These are phyloP conservation scores for Hypocreales sp. DNA, from an alignment of 2,329 filamentous ascomycete genomes.

Conservation along the genomic window DNA sequence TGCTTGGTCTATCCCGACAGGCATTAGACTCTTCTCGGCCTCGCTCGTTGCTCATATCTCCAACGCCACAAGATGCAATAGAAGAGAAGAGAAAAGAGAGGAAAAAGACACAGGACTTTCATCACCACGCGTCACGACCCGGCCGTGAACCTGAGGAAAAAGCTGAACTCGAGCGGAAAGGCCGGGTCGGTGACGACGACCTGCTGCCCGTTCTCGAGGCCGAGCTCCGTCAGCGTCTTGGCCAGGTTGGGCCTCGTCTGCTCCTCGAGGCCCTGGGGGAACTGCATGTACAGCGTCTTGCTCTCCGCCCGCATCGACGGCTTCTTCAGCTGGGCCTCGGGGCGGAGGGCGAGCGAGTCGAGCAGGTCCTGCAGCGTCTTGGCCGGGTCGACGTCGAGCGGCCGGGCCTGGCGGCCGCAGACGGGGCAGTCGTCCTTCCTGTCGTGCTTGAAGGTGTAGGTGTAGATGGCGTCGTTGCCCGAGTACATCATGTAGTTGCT, in stretches of 20 bases:
- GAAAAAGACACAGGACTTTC: no score
- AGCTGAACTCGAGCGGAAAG: conserved; percentile 56
- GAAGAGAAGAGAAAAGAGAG: no score
- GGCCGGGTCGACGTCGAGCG: conserved; percentile 54
- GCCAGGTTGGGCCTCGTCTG: conserved; percentile 70
- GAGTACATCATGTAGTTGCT: conserved; percentile 99
- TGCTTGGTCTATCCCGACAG: no score
- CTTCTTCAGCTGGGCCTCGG: conserved; percentile 87
- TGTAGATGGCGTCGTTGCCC: conserved; percentile 89
- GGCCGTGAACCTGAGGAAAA: conserved; percentile 32
- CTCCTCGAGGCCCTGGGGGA: conserved; percentile 65
- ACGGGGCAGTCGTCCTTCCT: conserved; percentile 92
- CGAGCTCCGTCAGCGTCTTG: conserved; percentile 61
- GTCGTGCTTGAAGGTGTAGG: conserved; percentile 91
- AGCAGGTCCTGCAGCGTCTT: conserved; percentile 71
- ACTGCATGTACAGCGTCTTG: conserved; percentile 83
- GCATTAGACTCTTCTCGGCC: no score
- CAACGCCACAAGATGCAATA: no score
- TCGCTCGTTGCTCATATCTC: no score
- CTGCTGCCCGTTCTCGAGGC: conserved; percentile 65
- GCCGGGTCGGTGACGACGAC: conserved; percentile 88
- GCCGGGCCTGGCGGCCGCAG: conserved; percentile 70
- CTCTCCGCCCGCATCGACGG: conserved; percentile 67
- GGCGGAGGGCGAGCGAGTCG: conserved; percentile 64
- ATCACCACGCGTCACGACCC: conserved; percentile 1